phyloP scores from a whole-genome alignment of 495 filamentous ascomycete species.

The Sporormia fimetaria region DNA sequence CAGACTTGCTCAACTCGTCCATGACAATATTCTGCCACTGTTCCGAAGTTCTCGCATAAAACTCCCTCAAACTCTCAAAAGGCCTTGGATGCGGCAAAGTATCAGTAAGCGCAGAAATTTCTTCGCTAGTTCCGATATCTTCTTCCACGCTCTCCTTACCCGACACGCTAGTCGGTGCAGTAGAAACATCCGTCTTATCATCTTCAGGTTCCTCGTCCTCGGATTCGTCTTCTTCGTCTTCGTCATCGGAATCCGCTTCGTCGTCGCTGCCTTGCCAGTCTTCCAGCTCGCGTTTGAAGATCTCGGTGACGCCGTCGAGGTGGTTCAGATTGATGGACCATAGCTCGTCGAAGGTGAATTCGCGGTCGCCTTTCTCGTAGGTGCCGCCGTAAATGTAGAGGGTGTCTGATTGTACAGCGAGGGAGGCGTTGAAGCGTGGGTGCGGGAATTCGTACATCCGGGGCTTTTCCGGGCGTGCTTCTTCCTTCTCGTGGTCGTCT shows the following conservation, averaged over 20 bases:
- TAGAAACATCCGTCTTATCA: conserved; percentile 46
- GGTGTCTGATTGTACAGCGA: conserved; percentile 83
- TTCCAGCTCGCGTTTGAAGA: conserved; percentile 71
- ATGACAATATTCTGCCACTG: conserved; percentile 84
- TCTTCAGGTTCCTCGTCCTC: conserved; percentile 61
- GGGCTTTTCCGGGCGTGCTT: conserved; percentile 37
- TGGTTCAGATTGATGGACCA: conserved; percentile 84
- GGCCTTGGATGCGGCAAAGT: conserved; percentile 60
- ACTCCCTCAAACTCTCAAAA: conserved; percentile 84
- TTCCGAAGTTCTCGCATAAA: conserved; percentile 76
- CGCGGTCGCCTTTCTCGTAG: conserved; percentile 84
- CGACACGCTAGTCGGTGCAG: conserved; percentile 27
- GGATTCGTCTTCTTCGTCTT: conserved; percentile 56
- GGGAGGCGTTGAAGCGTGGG: conserved; percentile 73
- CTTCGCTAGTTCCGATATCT: conserved; percentile 34
- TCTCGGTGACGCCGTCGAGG: conserved; percentile 79
- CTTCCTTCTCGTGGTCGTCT: conserved; percentile 42
- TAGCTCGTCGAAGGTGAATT: conserved; percentile 90
- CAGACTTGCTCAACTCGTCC: conserved; percentile 50
- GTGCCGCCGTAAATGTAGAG: conserved; percentile 92
- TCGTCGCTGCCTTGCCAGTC: conserved; percentile 62
- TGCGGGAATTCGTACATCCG: conserved; percentile 71
- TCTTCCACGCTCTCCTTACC: conserved; percentile 37
- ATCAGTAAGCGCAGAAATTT: conserved; percentile 42
- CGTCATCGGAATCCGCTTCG: conserved; percentile 36